Evolutionary conservation across 2,329 filamentous ascomycete genomes (phyloP), one percentile per base, ranked within the genome.

Genomic region (Cytospora piceae): DNA sequence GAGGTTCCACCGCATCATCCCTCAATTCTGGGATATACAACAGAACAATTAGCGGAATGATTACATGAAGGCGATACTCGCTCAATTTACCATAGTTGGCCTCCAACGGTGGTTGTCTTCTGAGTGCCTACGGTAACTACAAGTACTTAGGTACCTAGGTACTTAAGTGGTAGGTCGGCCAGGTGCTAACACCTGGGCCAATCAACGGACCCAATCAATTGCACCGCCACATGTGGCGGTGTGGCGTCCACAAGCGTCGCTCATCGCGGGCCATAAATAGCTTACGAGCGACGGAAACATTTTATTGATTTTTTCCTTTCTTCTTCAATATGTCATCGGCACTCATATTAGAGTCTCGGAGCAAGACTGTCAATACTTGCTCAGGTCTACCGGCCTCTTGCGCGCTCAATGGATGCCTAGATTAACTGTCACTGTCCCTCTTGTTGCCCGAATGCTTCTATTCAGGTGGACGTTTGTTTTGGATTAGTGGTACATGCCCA

Each of bases 321-420:
- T 79, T 77, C 79, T 82, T 78, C 78, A 6, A 84, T 94, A 92
- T 92, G 89, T 92, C 87, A 87, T 83, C 83, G 88, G 90, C 93
- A 90, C 91, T 90, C 87, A 91, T 92, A 91, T 94, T 98, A 98
- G 95, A 99, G 95, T 99, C 95, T 96, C 94, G 94, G 91, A 91
- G 88, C 88, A 91, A 88, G 91, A 87, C 79, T 77, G 77, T 94
- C 92, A 92, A 86, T 98, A 87, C 91, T 93, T 93, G 88, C 91
- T 92, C 91, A 96, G 92, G 87, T 90, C 88, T 84, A 79, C 78
- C 83, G 86, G 90, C 85, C 91, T 94, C 90, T 82, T 83, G 92
- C 94, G 94, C 92, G 95, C 95, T 99, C 93, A 87, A 94, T 89
- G 92, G 93, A 91, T 85, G 91, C 91, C 94, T 90, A 92, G 96